phyloP scores from a whole-genome alignment of 2,329 filamentous ascomycete genomes.

The Xylariaceae sp. region DNA sequence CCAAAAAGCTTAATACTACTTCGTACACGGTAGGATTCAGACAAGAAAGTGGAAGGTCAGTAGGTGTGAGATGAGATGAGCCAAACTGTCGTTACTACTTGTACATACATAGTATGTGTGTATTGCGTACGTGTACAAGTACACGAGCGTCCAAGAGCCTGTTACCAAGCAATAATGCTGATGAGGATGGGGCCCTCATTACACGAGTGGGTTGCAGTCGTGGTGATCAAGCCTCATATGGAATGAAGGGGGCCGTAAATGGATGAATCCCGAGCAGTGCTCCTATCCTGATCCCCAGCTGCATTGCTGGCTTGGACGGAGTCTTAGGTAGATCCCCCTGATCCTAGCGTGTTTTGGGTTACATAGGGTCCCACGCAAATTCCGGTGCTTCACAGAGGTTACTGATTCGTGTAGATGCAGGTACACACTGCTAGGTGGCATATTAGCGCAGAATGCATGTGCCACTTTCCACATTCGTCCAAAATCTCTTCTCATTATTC shows the following conservation, averaged over 20 bases:
- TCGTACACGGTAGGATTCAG: too few species aligned
- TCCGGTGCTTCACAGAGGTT: conserved; percentile 16
- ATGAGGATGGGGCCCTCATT: background rate
- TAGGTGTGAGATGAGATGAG: background rate
- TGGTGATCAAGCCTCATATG: conserved; percentile 14
- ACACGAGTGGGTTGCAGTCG: conserved; percentile 5
- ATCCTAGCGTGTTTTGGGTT: conserved; percentile 17
- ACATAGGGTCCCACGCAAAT: conserved; percentile 8
- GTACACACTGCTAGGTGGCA: too few species aligned
- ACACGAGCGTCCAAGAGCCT: too few species aligned
- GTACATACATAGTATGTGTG: too few species aligned
- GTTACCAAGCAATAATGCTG: too few species aligned
- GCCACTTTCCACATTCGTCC: conserved; percentile 4
- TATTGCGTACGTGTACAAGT: too few species aligned
- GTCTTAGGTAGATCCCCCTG: conserved; percentile 30
- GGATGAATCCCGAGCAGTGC: conserved; percentile 5
- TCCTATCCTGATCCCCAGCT: conserved; percentile 7
- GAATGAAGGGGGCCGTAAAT: conserved; percentile 17
- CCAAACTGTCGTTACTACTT: background rate
- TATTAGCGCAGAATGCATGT: background rate
- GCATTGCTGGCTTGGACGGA: conserved; percentile 14
- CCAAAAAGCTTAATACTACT: background rate
- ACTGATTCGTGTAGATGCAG: conserved; percentile 31
- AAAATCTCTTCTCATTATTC: background rate
- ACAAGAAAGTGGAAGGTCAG: background rate